Base-by-base conservation (phyloP, 148 eudicot species). In the Fallopia convolvulus region DNA sequence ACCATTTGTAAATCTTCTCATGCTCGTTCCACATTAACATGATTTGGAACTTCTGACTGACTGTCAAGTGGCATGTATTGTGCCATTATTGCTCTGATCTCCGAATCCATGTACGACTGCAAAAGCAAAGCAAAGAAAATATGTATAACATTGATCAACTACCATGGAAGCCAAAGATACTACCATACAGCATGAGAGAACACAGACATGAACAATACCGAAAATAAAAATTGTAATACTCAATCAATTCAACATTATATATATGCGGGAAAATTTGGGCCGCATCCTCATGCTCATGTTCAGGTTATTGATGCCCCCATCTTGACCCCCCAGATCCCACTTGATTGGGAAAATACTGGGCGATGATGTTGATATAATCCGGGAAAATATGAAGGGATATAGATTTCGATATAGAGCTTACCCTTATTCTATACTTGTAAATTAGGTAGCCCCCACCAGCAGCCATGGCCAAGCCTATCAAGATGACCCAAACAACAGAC, bases 81-180 rank as follows among this genome's bases (percentile, higher is more conserved):
- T 44, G 99, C 90, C 97, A 94, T 90, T 75, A 94, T 92, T 72
- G 98, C 98, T 77, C 95, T 89, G 79, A 94, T 94, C 86, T 94
- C 99, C 26, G 97, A 92, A 78, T 92, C 99, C 99, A 94, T 94
- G 83, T 94, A 94, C 20, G 92, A 85, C 95, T 90, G 90, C 79
- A 74, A 49, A 80, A 75, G 56, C 70, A 79, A 39, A 63, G 36
- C 44, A 48, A 75, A 72, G 20, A 46, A 70, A 12, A 48, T 7
- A 1, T n/a, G 23, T 66, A 20, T 26, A 14, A n/a, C 15, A 44
- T 52, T 1, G 47, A 36, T 36, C 39, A 36, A 36, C 39, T 36
- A 48, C 17, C 52, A 48, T 10, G 15, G 52, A 48, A 48, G 14
- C 10, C 50, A 47, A 47, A 48, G 14, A 48, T 8, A 48, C 15